Base-by-base conservation (phyloP, 1,284 basidiomycete genomes). In the Melampsora americana region DNA sequence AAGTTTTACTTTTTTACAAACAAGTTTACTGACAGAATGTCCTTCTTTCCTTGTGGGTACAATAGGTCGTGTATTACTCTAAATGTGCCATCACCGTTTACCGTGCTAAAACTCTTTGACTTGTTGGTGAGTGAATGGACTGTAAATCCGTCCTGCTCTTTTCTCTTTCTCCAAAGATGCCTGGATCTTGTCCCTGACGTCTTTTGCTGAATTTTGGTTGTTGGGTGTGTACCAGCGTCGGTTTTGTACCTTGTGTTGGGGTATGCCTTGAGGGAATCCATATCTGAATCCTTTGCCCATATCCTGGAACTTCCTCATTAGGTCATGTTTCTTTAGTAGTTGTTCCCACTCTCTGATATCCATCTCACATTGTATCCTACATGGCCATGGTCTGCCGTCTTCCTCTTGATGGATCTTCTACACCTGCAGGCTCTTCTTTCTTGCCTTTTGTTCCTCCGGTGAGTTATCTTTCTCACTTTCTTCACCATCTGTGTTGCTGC, bases 1-100 rank as follows among this genome's bases (percentile, higher is more conserved):
- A 5, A n/a, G 35, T 42, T 4, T 4, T 67, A 4, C n/a, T 39
- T 46, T 20, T 68, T 30, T 1, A 67, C 66, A 44, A 67, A 67
- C 20, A 50, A 67, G 23, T 67, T 68, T 0, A 68, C 66, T 7
- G 66, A 68, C 1, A 26, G 48, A 0, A n/a, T 56, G 1, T 16
- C 1, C 2, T 20, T n/a, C 23, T 68, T 35, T 6, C 42, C 20
- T 14, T 59, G 1, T 2, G 66, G 48, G 28, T 35, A 68, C 5
- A 46, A 68, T 18, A 68, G 26, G 16, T 68, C n/a, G 32, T 68
- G 53, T 18, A 68, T 68, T 14, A 53, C 30, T 5, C 66, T 1
- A 5, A 50, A 20, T 30, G 9, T 23, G 1, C 66, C 44, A 23
- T 67, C 66, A 2, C 35, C 66, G 23, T 67, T 67, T 9, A 35